phyloP scores from a whole-genome alignment of 768 basidiomycete genomes.

The Clathrus columnatus region DNA sequence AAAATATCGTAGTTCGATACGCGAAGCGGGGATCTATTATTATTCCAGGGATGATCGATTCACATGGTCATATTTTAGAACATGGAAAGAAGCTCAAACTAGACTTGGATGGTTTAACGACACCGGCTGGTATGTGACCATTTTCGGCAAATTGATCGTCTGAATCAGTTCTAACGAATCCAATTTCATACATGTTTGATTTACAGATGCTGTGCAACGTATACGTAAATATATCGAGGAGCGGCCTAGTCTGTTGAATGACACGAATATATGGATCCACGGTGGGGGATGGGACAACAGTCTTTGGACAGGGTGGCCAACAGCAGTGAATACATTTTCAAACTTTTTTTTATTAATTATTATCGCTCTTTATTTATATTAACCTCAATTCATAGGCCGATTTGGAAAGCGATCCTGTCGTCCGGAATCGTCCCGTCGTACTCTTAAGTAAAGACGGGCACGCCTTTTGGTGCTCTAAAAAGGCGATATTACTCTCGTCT shows the following conservation, averaged over 20 bases:
- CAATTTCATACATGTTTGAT: not conserved
- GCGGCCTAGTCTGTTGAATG: conserved; percentile 4
- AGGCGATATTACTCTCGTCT: not conserved
- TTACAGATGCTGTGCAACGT: conserved; percentile 2
- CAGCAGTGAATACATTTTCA: not conserved
- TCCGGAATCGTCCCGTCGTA: conserved; percentile 5
- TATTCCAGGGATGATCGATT: conserved; percentile 64
- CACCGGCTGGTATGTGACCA: conserved; percentile 43
- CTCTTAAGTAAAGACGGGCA: conserved; percentile 12
- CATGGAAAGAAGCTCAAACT: conserved; percentile 68
- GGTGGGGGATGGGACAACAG: conserved; percentile 11
- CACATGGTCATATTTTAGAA: conserved; percentile 69
- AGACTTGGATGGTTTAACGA: conserved; percentile 47
- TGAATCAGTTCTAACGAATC: not conserved
- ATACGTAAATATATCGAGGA: conserved; percentile 8
- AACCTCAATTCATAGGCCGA: conserved; percentile 6
- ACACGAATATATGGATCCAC: conserved; percentile 5
- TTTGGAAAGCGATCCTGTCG: conserved; percentile 5
- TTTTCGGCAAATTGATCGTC: not conserved
- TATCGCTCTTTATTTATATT: not conserved
- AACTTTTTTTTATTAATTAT: not conserved
- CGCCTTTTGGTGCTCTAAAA: conserved; percentile 9
- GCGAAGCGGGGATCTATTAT: conserved; percentile 45
- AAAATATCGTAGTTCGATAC: not conserved
- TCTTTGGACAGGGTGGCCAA: conserved; percentile 9